Evolutionary conservation across 768 basidiomycete genomes (phyloP).

Genomic region (Pulveroboletus sp.): DNA sequence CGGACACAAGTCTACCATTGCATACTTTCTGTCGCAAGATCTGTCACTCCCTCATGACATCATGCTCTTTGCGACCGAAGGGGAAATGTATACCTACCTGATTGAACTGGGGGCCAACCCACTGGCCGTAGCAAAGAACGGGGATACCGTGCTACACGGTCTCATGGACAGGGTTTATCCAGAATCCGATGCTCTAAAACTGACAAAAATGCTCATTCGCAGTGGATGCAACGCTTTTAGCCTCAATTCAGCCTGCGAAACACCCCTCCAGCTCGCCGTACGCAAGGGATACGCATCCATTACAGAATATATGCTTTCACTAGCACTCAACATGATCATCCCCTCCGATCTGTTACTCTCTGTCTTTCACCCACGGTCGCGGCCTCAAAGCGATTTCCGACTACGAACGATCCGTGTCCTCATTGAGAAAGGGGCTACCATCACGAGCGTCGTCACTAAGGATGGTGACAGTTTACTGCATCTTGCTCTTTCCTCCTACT

Average conservation of each 20-base stretch:
- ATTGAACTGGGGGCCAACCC: too few relatives aligned
- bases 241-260: neutral
- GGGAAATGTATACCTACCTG: too few relatives aligned
- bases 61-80: too few relatives aligned
- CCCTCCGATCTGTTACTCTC: neutral
- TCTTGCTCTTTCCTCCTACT: too few relatives aligned
- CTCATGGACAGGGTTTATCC: neutral
- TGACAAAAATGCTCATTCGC: neutral
- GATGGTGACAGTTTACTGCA: neutral
- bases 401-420: neutral
- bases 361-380: too few relatives aligned
- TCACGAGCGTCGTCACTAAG: neutral
- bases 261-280: neutral
- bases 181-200: neutral
- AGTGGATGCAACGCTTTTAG: neutral
- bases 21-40: too few relatives aligned
- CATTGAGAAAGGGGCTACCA: neutral
- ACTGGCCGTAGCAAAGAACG: too few relatives aligned
- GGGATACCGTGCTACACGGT: neutral
- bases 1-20: too few relatives aligned
- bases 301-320: neutral
- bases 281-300: neutral
- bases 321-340: neutral
- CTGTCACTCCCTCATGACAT: too few relatives aligned
- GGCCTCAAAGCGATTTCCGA: accelerated